Evolutionary conservation across 805 yeast species (phyloP).

Genomic region (Millerozyma miso): DNA sequence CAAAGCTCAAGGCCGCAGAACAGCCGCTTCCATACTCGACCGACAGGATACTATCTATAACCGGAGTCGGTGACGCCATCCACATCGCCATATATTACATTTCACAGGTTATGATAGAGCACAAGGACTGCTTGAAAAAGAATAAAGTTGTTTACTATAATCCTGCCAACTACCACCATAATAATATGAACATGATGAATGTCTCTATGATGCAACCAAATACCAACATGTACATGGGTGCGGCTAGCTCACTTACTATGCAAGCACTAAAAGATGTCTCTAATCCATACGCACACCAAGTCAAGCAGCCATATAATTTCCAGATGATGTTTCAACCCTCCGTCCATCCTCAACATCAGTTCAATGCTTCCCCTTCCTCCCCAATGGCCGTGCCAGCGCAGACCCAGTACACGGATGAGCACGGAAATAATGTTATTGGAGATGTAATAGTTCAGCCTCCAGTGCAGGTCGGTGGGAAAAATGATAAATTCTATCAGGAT

Average conservation of each 20-base stretch:
- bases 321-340: constrained; percentile 39
- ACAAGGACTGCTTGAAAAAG: constrained; percentile 48
- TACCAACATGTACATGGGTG: constrained; percentile 15
- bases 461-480: constrained; percentile 24
- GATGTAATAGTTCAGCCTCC: constrained; percentile 41
- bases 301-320: constrained; percentile 30
- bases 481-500: constrained; percentile 62
- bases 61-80: constrained; percentile 83
- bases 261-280: constrained; percentile 16
- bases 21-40: constrained; percentile 70
- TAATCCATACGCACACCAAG: constrained; percentile 11
- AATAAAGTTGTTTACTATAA: constrained; percentile 55
- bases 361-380: constrained; percentile 11
- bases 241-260: constrained; percentile 14
- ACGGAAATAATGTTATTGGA: constrained; percentile 40
- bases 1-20: constrained; percentile 69
- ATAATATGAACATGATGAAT: constrained; percentile 13
- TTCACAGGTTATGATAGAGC: constrained; percentile 62
- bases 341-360: constrained; percentile 26
- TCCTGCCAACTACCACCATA: constrained; percentile 45
- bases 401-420: constrained; percentile 38
- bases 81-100: constrained; percentile 78
- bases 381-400: constrained; percentile 26
- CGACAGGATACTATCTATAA: constrained; percentile 65
- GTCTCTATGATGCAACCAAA: constrained; percentile 12